Evolutionary conservation across 2,329 filamentous ascomycete genomes (phyloP).

Genomic region (Xylaria polymorpha): DNA sequence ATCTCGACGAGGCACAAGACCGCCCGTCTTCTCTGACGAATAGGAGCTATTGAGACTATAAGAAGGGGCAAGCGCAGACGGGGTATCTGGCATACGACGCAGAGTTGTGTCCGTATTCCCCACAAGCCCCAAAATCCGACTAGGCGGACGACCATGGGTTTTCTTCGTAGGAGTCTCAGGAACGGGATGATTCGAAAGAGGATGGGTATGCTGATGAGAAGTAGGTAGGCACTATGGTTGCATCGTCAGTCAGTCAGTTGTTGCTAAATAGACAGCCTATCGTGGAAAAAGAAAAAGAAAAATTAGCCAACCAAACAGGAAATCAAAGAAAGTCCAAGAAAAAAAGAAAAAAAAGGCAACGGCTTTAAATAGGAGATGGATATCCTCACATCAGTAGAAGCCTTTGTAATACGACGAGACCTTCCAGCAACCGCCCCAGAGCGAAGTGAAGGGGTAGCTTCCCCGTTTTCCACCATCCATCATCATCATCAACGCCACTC

Average conservation of each 20-base stretch:
- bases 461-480: too few relatives aligned
- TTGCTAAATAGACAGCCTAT: neutral
- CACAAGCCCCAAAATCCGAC: neutral
- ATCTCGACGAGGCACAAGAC: neutral
- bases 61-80: neutral
- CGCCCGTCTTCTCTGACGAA: neutral
- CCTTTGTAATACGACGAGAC: neutral
- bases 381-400: neutral
- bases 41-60: neutral
- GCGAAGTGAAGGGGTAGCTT: too few relatives aligned
- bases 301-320: neutral
- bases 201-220: neutral
- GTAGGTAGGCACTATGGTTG: neutral
- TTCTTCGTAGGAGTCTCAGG: constrained; percentile 1
- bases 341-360: neutral
- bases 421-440: neutral
- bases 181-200: neutral
- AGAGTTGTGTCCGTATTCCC: neutral
- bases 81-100: neutral
- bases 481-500: neutral
- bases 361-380: neutral
- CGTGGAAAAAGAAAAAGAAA: neutral
- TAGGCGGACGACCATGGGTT: neutral
- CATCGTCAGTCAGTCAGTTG: neutral
- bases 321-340: neutral